Base-by-base conservation (phyloP, 495 filamentous ascomycete genomes). In the Aspergillus bridgeri region DNA sequence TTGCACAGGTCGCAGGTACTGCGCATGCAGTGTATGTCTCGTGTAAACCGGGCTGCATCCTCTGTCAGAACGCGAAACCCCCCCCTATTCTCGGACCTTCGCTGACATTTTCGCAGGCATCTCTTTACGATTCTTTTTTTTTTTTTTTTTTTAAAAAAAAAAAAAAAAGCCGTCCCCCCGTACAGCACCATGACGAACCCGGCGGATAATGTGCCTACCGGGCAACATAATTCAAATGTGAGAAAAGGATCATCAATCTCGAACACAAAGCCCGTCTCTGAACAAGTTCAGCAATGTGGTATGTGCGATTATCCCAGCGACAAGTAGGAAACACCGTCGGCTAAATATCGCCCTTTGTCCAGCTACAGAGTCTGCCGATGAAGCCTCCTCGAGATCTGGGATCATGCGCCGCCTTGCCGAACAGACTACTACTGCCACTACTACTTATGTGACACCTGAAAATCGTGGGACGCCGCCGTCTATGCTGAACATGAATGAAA, bases 401-500 rank as follows among this genome's bases (percentile, higher is more conserved):
- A 65, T 66, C 56, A 53, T 49, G 38, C 65, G 62, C 49, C 60
- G 64, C 21, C 63, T 55, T 65, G 58, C 68, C 48, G 64, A 56
- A 27, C 25, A n/a, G n/a, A n/a, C n/a, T n/a, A n/a, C n/a, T n/a
- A n/a, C n/a, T n/a, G n/a, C n/a, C n/a, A n/a, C 57, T 8, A 60
- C 60, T 25, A 56, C 56, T 17, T 68, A 63, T 24, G 52, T 65
- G 25, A 60, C 62, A 17, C 60, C 56, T 15, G 53, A 51, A 27
- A 60, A 53, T 21, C 76, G 73, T 62, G 74, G 67, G 55, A 49
- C 58, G 13, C 50, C 51, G 15, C 55, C 68, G 20, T 62, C 75
- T 29, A 51, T 63, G 17, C 69, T 82, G 56, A 78, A 73, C 54
- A 80, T 83, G 79, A 65, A 65, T 25, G 66, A 68, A 22, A 76